Base-by-base conservation (phyloP, 2,329 filamentous ascomycete genomes). In the Hypoxylon sp. region DNA sequence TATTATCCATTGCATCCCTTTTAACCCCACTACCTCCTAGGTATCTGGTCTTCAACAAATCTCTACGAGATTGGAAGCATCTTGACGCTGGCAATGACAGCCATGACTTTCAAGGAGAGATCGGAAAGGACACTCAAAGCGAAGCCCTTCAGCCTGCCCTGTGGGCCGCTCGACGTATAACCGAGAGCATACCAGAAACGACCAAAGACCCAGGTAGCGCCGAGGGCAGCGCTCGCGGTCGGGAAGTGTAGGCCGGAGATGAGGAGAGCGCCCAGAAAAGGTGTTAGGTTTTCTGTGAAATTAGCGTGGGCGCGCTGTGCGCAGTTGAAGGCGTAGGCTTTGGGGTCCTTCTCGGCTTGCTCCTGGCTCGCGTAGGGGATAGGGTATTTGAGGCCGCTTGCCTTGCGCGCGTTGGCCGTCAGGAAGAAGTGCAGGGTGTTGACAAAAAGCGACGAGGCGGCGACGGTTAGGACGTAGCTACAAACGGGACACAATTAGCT, bases 261-360 rank as follows among this genome's bases (percentile, higher is more conserved):
- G 66, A 90, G 77, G 10, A 90, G 80, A 25, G 83, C 79, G 22
- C 80, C 82, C 10, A 91, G 74, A 75, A 87, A 82, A 2, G 87
- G 81, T 7, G 85, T 80, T 37, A 87, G 81, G 79, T 88, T 90
- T 82, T 92, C 90, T 71, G 83, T 84, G 80, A 85, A 91, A 82
- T 91, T 91, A 73, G 82, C 80, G 77, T 92, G 90, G 8, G 69
- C 66, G 48, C 68, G 68, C 73, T 77, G 77, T 7, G 76, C 74
- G 81, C 89, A 91, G 83, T 92, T 92, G 82, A 91, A 91, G 59
- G 78, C 76, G 77, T 80, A 86, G 48, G 85, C 88, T 54, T 83
- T 83, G 51, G 82, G 81, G 75, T 89, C 82, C 79, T 88, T 86
- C 31, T 81, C 82, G 20, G 86, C 86, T 49, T 84, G 80, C 73